phyloP scores from a whole-genome alignment of 495 filamentous ascomycete genomes.

The Achaetomiella virescens region DNA sequence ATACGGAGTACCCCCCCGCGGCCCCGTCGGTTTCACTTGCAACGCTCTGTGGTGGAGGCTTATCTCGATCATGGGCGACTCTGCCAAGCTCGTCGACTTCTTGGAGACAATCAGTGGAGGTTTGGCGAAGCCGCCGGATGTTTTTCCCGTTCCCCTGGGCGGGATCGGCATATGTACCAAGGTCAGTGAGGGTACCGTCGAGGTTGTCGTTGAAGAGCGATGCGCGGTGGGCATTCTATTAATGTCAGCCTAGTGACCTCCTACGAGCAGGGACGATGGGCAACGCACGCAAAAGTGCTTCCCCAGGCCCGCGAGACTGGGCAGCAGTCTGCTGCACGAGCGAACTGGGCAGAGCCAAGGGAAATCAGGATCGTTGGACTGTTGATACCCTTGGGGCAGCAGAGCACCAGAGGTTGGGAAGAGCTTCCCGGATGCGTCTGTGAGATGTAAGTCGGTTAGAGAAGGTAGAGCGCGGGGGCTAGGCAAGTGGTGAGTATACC shows the following conservation, averaged over 20 bases:
- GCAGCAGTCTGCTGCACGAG: conserved; percentile 21
- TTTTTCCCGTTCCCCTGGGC: not conserved
- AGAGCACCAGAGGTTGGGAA: conserved; percentile 19
- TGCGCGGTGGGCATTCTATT: conserved; percentile 15
- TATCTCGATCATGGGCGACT: conserved; percentile 11
- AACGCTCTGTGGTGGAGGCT: not conserved
- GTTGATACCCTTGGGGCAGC: conserved; percentile 21
- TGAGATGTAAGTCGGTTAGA: not conserved
- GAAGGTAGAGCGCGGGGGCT: not conserved
- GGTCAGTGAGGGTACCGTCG: conserved; percentile 24
- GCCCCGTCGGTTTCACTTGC: not conserved
- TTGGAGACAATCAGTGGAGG: conserved; percentile 17
- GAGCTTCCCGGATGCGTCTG: not conserved
- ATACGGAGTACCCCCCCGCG: not conserved
- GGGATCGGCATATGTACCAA: conserved; percentile 15
- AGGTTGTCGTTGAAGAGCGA: conserved; percentile 22
- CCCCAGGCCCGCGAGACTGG: conserved; percentile 17
- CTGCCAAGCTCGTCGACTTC: conserved; percentile 6
- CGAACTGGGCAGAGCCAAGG: conserved; percentile 30
- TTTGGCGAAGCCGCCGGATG: conserved; percentile 7
- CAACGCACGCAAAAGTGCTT: conserved; percentile 24
- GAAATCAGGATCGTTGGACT: conserved; percentile 13
- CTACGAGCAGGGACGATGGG: not conserved
- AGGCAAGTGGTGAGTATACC: not conserved
- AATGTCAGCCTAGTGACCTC: no score